Base-by-base conservation (phyloP, 345 rosid genomes). In the rapeseed (Brassica napus) region DNA sequence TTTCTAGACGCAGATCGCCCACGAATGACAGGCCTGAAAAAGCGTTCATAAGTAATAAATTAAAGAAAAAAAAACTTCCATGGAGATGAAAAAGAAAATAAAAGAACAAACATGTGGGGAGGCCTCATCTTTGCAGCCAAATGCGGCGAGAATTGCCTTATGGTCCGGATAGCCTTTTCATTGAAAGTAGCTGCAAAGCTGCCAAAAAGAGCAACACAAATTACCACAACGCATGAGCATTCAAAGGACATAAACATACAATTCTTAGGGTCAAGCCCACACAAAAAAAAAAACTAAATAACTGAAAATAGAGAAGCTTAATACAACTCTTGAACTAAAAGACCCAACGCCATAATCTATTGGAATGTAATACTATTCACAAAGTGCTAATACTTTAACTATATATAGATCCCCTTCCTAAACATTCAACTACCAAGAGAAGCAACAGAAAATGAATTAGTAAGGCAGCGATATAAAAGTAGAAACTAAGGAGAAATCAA, bases 101-200 rank as follows among this genome's bases (percentile, higher is more conserved):
- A 44, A 70, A 7, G 55, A 59, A 83, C 95, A 83, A 76, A 92
- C 97, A 89, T 89, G 68, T 85, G 95, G 47, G 95, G 92, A 77
- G 97, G 97, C 82, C 98, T 91, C 98, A 94, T 92, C 86, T 91
- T 94, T 69, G 94, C 97, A 59, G 97, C 98, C 82, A 94, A 80
- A 85, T 90, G 98, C 34, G 98, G 98, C 28, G 97, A 94, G 81
- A 94, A 84, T 75, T 85, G 97, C 83, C 98, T 90, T 69, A 92
- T 90, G 55, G 87, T 89, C 84, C 98, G 88, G 21, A 91, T 89
- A 60, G 86, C 83, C 84, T 91, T 94, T 86, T 92, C 98, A 75
- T 88, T 88, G 83, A 92, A 94, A 74, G 90, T 89, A 80, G 89
- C 90, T 82, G 97, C 95, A 88, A 94, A 92, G 86, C 98, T 94